Conservation (phyloP, 2,329 filamentous ascomycete genomes). For the Myriosclerotinia duriaeana region DNA sequence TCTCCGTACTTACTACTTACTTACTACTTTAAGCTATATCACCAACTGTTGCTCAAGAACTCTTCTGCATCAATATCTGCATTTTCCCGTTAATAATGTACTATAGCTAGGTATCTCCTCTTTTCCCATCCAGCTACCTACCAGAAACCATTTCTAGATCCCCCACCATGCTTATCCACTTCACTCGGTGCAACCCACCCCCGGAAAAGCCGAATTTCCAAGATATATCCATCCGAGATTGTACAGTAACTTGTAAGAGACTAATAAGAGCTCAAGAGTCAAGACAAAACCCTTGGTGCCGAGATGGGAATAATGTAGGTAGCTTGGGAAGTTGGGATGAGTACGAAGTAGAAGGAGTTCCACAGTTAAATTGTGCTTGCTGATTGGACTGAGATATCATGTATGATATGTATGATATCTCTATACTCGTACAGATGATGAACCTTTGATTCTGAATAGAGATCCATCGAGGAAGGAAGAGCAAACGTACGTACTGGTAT, state of each 20-base stretch:
- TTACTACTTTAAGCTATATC: background rate
- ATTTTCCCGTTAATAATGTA: background rate
- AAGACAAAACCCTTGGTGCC: background rate
- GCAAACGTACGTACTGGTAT: background rate
- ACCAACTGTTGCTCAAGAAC: constrained; percentile 10
- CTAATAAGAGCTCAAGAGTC: no score
- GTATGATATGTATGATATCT: no score
- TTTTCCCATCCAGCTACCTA: background rate
- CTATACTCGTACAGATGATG: background rate
- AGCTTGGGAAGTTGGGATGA: no score
- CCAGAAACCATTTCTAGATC: background rate
- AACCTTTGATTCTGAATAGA: background rate
- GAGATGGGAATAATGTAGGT: background rate
- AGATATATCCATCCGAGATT: background rate
- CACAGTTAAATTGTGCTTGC: background rate
- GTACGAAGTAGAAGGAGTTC: background rate
- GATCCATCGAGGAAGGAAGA: background rate
- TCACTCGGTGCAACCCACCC: background rate
- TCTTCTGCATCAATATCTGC: background rate
- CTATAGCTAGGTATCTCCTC: background rate
- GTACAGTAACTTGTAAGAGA: no score
- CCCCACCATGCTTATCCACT: background rate
- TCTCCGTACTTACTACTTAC: background rate
- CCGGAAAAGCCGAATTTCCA: constrained; percentile 18
- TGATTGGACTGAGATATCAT: background rate